phyloP scores from a whole-genome alignment of 805 yeast genomes.

The Tetrapisispora iriomotensis region DNA sequence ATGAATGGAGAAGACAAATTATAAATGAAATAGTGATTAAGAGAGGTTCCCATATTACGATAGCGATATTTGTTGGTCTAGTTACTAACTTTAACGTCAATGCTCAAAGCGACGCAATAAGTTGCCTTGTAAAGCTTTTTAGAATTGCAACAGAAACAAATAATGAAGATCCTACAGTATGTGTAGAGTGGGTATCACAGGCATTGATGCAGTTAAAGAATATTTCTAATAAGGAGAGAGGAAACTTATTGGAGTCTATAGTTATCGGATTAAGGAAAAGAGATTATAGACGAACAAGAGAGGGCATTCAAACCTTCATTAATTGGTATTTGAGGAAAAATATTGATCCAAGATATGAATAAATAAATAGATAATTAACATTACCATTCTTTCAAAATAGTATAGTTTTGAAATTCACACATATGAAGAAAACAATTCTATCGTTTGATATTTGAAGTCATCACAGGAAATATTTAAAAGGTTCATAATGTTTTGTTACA shows the following conservation, averaged over 20 bases:
- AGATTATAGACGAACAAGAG: slow-evolving; percentile 65
- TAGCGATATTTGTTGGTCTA: slow-evolving; percentile 52
- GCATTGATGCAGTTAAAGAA: slow-evolving; percentile 43
- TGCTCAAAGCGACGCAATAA: slow-evolving; percentile 63
- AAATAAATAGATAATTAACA: neutral
- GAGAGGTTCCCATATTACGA: slow-evolving; percentile 47
- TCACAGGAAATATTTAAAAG: too few relatives aligned
- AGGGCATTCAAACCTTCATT: slow-evolving; percentile 65
- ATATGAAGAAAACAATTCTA: too few relatives aligned
- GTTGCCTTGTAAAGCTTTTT: slow-evolving; percentile 55
- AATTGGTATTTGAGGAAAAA: slow-evolving; percentile 77
- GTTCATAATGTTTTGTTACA: too few relatives aligned
- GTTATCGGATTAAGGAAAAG: slow-evolving; percentile 53
- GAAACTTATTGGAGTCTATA: slow-evolving; percentile 48
- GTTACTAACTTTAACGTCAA: slow-evolving; percentile 64
- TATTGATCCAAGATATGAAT: slow-evolving; percentile 35
- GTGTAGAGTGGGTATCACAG: slow-evolving; percentile 48
- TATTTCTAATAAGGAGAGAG: slow-evolving; percentile 61
- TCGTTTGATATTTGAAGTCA: too few relatives aligned
- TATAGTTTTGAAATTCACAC: too few relatives aligned
- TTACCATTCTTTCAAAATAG: neutral
- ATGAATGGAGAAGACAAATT: slow-evolving; percentile 42
- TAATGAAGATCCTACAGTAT: slow-evolving; percentile 30
- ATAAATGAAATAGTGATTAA: slow-evolving; percentile 36
- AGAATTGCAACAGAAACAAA: slow-evolving; percentile 41